Conservation (phyloP, 2,329 filamentous ascomycete genomes). For the Fusarium euwallaceae region DNA sequence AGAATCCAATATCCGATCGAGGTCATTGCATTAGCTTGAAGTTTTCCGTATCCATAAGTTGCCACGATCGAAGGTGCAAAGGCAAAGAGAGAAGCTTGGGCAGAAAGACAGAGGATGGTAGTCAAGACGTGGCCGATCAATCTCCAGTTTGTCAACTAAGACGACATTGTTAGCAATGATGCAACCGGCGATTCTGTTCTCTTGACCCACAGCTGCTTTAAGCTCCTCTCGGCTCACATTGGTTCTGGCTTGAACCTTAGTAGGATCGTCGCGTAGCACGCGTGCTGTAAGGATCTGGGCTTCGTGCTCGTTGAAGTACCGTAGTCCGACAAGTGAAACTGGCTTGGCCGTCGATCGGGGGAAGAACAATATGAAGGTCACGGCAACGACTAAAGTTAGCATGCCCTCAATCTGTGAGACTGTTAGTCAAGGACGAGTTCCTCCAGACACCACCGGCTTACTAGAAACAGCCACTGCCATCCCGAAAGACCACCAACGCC, state of each 20-base stretch:
- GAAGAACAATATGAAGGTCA: not conserved
- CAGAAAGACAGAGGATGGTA: not conserved
- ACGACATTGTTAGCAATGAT: no score
- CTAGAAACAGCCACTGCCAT: not conserved
- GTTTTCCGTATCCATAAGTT: not conserved
- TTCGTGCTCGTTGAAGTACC: not conserved
- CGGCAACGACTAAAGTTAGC: not conserved
- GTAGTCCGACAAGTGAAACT: not conserved
- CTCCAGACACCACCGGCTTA: not conserved
- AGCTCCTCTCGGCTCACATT: not conserved
- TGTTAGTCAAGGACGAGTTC: not conserved
- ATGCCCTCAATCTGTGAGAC: not conserved
- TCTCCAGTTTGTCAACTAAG: not conserved
- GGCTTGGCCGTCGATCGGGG: not conserved
- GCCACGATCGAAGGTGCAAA: not conserved
- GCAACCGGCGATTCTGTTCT: no score
- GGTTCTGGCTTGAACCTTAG: not conserved
- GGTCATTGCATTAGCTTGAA: not conserved
- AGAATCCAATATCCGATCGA: not conserved
- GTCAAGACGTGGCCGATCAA: not conserved
- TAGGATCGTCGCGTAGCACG: not conserved
- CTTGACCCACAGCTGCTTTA: not conserved
- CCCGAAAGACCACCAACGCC: not conserved
- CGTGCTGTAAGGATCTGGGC: not conserved
- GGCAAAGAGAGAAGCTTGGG: not conserved